Evolutionary conservation across 306 rosid genomes (phyloP).

Genomic region (Trichosanthes truncata): DNA sequence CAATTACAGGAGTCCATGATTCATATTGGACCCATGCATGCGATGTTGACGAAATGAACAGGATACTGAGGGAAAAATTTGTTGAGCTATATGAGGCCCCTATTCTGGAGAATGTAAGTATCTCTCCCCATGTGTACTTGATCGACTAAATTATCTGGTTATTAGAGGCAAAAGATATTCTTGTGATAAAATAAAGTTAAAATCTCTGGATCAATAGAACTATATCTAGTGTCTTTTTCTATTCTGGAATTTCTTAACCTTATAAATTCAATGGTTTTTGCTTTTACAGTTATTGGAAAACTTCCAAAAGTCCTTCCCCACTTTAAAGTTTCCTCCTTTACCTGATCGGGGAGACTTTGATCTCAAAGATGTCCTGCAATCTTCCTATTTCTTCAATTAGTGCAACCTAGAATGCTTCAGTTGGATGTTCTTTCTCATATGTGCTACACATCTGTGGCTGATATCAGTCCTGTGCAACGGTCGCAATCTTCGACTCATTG

Average conservation of each 20-base stretch:
- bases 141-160: background rate
- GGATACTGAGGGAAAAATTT: constrained; percentile 75
- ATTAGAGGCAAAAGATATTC: background rate
- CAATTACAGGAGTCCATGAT: constrained; percentile 86
- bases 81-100: constrained; percentile 86
- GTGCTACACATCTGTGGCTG: constrained; percentile 7
- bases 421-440: constrained; percentile 11
- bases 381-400: constrained; percentile 82
- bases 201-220: background rate
- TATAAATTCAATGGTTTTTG: constrained; percentile 7
- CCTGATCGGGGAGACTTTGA: constrained; percentile 84
- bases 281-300: constrained; percentile 52
- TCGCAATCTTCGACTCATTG: constrained; percentile 10
- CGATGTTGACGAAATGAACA: constrained; percentile 82
- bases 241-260: background rate
- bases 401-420: constrained; percentile 14
- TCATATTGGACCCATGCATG: constrained; percentile 99
- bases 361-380: constrained; percentile 59
- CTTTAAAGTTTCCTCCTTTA: constrained; percentile 50
- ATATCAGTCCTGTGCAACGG: constrained; percentile 14
- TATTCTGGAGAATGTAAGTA: constrained; percentile 71
- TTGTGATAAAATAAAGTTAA: background rate
- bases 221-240: background rate
- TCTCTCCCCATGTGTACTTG: background rate
- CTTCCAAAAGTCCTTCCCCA: constrained; percentile 63